Evolutionary conservation across 257 asterid species (phyloP).

Genomic region (Nicotiana attenuata): DNA sequence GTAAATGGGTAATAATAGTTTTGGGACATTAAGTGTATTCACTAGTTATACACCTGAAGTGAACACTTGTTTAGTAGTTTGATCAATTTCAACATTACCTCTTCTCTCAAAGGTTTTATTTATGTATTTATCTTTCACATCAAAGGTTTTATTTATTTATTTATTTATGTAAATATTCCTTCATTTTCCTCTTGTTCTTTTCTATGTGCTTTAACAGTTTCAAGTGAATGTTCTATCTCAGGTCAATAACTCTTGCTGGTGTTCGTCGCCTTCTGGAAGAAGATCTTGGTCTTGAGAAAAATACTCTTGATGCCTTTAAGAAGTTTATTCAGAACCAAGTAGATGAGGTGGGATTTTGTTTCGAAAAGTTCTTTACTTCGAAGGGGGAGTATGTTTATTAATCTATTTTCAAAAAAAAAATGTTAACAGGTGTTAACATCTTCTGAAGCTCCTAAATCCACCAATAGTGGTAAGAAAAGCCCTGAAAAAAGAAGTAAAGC

Average conservation of each 20-base stretch:
- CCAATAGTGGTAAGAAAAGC: conserved; percentile 32
- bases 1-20: not conserved
- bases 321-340: conserved; percentile 52
- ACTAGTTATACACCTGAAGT: not conserved
- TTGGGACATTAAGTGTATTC: not conserved
- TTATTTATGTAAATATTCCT: not conserved
- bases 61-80: not conserved
- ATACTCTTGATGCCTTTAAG: conserved; percentile 69
- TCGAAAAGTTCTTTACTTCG: not conserved
- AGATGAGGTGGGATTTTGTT: conserved; percentile 50
- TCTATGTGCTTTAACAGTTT: not conserved
- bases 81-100: not conserved
- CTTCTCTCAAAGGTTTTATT: not conserved
- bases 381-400: not conserved
- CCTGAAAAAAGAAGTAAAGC: conserved; percentile 32
- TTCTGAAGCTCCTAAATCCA: conserved; percentile 38
- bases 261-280: conserved; percentile 87
- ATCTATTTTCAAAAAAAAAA: not conserved
- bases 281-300: conserved; percentile 71
- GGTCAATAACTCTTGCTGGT: conserved; percentile 66
- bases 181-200: not conserved
- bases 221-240: conserved; percentile 23
- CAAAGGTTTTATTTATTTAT: not conserved
- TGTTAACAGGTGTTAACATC: conserved; percentile 45
- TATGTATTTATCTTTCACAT: not conserved